These are phyloP conservation scores for Suhomyces faveliae DNA, from an alignment of 805 yeast genomes.

Conservation along the genomic window DNA sequence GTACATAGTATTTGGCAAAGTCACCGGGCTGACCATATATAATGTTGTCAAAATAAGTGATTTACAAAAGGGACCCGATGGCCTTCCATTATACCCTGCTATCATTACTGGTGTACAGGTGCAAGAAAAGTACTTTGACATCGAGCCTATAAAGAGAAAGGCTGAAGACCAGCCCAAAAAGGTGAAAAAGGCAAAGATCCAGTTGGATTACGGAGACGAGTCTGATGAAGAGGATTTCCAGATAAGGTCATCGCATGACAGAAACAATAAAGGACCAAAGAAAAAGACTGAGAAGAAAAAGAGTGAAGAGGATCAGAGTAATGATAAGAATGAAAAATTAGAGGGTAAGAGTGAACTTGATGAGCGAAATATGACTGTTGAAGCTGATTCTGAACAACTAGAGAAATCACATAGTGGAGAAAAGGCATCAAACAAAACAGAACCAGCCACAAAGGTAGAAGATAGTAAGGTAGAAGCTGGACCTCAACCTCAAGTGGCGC, in stretches of 20 bases:
- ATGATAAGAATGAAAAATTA: background rate
- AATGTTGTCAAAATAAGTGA: constrained; percentile 49
- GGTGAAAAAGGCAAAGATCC: constrained; percentile 18
- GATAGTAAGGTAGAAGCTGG: too few species aligned
- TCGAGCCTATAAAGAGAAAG: constrained; percentile 15
- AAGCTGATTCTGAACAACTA: too few species aligned
- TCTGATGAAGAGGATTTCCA: constrained; percentile 30
- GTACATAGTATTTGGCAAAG: constrained; percentile 53
- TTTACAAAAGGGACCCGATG: constrained; percentile 42
- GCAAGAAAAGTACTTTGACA: constrained; percentile 48
- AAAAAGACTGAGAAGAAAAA: background rate
- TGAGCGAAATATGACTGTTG: too few species aligned
- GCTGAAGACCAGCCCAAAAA: constrained; percentile 11
- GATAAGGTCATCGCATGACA: constrained; percentile 46
- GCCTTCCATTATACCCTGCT: constrained; percentile 54
- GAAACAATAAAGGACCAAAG: background rate
- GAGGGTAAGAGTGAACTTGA: background rate
- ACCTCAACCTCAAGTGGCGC: too few species aligned
- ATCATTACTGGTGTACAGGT: constrained; percentile 41
- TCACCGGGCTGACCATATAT: constrained; percentile 56
- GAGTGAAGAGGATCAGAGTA: background rate
- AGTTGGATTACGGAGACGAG: constrained; percentile 36
- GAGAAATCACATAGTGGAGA: too few species aligned
- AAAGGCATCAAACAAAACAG: too few species aligned
- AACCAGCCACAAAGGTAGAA: too few species aligned